Evolutionary conservation across 2,329 filamentous ascomycete genomes (phyloP).

Genomic region (Bipolaris sorokiniana): DNA sequence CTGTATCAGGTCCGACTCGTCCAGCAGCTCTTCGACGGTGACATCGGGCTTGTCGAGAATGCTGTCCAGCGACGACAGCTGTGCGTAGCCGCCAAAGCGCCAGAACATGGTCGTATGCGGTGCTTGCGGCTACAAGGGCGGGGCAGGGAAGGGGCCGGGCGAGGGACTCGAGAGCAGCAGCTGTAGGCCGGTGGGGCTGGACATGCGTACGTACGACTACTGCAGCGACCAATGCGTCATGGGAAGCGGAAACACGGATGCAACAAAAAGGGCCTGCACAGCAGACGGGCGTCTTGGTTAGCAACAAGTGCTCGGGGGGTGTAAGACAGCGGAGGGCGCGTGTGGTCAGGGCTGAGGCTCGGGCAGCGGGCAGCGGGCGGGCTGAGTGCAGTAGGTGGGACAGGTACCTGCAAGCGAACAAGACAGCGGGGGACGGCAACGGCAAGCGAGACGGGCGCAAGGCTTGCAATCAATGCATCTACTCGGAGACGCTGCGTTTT

Average conservation of each 20-base stretch:
- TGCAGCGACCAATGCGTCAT: slow-evolving; percentile 25
- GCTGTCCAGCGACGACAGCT: slow-evolving; percentile 93
- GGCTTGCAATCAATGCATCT: slow-evolving; percentile 24
- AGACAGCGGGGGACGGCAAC: slow-evolving; percentile 18
- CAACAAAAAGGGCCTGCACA: slow-evolving; percentile 14
- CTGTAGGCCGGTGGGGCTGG: slow-evolving; percentile 27
- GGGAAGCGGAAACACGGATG: slow-evolving; percentile 17
- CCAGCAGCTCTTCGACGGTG: slow-evolving; percentile 91
- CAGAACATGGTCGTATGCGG: slow-evolving; percentile 84
- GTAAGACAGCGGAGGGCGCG: slow-evolving; percentile 21
- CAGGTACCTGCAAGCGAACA: slow-evolving; percentile 31
- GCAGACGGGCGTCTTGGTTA: slow-evolving; percentile 14
- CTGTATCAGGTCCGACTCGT: slow-evolving; percentile 94
- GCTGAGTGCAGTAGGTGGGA: slow-evolving; percentile 19
- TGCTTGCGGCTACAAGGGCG: slow-evolving; percentile 34
- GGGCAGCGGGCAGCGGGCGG: not conserved
- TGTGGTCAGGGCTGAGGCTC: slow-evolving; percentile 21
- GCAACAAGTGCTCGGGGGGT: slow-evolving; percentile 13
- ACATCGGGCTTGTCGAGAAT: slow-evolving; percentile 96
- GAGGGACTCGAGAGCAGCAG: slow-evolving; percentile 38
- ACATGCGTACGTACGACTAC: slow-evolving; percentile 30
- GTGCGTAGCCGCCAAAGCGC: slow-evolving; percentile 98
- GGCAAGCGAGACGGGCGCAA: slow-evolving; percentile 19
- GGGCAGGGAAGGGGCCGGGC: slow-evolving; percentile 35
- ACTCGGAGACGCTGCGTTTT: slow-evolving; percentile 8